Percentiles rank a stretch among this genome's conserved stretches.
phyloP scores from a whole-genome alignment of 768 basidiomycete species.

The Russula griseocarnosa region DNA sequence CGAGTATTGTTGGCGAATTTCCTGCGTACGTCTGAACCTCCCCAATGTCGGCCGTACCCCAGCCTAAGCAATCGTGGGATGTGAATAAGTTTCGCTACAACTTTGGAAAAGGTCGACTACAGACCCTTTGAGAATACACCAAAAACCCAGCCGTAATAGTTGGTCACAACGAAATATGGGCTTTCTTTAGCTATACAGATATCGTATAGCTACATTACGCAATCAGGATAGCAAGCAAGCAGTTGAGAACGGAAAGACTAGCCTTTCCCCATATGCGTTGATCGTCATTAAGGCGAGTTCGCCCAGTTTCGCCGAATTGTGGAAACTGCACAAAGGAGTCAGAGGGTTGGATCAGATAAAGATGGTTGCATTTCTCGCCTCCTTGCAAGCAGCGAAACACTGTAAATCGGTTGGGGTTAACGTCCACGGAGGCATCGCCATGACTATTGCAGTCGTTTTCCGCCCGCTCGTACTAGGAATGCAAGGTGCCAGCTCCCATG shows the following conservation, averaged over 20 bases:
- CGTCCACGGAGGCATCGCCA: conserved; percentile 28
- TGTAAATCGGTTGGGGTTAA: conserved; percentile 19
- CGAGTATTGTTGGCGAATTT: conserved; percentile 18
- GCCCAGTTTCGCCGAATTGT: conserved; percentile 2
- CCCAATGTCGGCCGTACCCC: conserved; percentile 18
- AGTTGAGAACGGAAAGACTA: neutral
- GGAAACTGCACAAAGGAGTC: conserved; percentile 21
- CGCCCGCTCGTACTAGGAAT: conserved; percentile 5
- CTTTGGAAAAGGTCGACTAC: neutral
- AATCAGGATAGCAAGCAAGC: neutral
- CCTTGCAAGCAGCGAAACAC: conserved; percentile 23
- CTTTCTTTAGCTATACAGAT: conserved; percentile 26
- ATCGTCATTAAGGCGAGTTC: conserved; percentile 11
- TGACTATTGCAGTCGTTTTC: conserved; percentile 19
- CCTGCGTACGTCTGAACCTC: conserved; percentile 10
- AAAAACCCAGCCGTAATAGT: conserved; percentile 31
- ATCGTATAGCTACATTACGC: conserved; percentile 26
- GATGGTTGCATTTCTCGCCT: conserved; percentile 3
- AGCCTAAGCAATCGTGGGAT: conserved; percentile 12
- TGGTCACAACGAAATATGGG: conserved; percentile 30
- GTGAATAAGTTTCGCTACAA: neutral
- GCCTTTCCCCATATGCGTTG: conserved; percentile 28
- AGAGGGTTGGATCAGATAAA: neutral
- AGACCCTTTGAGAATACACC: conserved; percentile 29
- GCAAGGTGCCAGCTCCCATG: conserved; percentile 18